phyloP scores from a whole-genome alignment of 75 land plant species.

The Ceratopteris richardii region DNA sequence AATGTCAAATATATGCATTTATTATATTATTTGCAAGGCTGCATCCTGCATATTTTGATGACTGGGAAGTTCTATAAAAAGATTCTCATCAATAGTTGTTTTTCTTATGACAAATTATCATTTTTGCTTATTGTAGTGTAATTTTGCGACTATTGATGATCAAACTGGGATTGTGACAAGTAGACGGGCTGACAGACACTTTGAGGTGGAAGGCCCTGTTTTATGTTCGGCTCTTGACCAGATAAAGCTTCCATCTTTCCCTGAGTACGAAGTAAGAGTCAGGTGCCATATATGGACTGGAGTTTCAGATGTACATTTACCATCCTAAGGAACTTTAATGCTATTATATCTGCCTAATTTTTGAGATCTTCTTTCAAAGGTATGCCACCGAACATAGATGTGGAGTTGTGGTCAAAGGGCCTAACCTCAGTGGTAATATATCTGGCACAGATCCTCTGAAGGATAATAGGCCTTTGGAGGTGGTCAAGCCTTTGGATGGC shows the following conservation, averaged over 20 bases:
- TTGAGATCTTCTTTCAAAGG: slow-evolving; percentile 30
- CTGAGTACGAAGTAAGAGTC: slow-evolving; percentile 92
- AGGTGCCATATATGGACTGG: slow-evolving; percentile 58
- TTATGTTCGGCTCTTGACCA: slow-evolving; percentile 86
- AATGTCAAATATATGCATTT: too few species aligned
- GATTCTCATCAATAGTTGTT: too few species aligned
- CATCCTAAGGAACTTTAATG: neutral
- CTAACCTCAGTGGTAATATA: slow-evolving; percentile 90
- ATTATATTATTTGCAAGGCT: too few species aligned
- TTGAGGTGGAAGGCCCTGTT: slow-evolving; percentile 92
- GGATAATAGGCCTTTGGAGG: slow-evolving; percentile 71
- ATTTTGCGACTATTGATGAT: slow-evolving; percentile 92
- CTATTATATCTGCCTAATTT: neutral
- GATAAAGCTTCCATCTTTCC: slow-evolving; percentile 84
- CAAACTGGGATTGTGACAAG: slow-evolving; percentile 86
- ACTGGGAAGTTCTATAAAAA: too few species aligned
- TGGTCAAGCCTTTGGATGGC: slow-evolving; percentile 75
- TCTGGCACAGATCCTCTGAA: slow-evolving; percentile 97
- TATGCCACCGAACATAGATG: slow-evolving; percentile 99
- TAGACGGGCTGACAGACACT: slow-evolving; percentile 94
- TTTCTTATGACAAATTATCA: too few species aligned
- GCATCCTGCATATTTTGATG: too few species aligned
- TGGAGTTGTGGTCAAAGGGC: slow-evolving; percentile 97
- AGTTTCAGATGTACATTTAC: slow-evolving; percentile 3
- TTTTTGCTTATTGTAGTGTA: slow-evolving; percentile 47